Evolutionary conservation across 2,329 filamentous ascomycete species (phyloP), one percentile per base, ranked within the genome.

Genomic region (Microdochium bolleyi): DNA sequence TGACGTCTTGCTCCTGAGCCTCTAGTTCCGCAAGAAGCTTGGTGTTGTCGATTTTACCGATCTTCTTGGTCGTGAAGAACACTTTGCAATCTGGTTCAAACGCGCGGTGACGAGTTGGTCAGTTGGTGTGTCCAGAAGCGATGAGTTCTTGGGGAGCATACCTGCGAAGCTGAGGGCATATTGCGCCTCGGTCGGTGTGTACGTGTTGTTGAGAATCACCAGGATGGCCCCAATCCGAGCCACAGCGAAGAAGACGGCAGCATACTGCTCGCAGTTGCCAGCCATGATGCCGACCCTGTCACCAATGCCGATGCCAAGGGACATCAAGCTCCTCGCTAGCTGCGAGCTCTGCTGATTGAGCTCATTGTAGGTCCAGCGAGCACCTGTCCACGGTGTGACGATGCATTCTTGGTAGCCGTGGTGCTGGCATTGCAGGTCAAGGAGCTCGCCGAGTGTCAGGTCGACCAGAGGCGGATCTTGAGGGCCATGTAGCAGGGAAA

Each of bases 141-240:
- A n/a, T n/a, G n/a, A n/a, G n/a, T n/a, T n/a, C n/a, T n/a, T n/a
- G n/a, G n/a, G n/a, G n/a, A n/a, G n/a, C n/a, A n/a, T 69, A 86
- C 84, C 82, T 16, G 85, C 83, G 62, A 90, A 88, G 52, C 79
- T 77, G 25, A 92, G 67, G 10, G 85, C 88, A 66, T 87, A 86
- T 64, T 83, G 77, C 49, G 86, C 83, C 68, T 92, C 88, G 1
- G 78, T 80, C 2, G 84, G 77, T 1, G 88, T 92, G 64, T 92
- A 92, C 0, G 87, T 92, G 69, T 90, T 92, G 71, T 92, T 92
- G 58, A 92, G 72, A 48, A 91, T 89, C 25, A 91, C 87, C 51
- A 91, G 73, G 48, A 87, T 83, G 49, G 79, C 83, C 10, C 85
- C 84, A 19, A 87, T 77, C 49, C 81, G 76, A 41, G 84, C 82